Base-by-base conservation (phyloP, 257 asterid genomes). In the Scutellaria galericulata region DNA sequence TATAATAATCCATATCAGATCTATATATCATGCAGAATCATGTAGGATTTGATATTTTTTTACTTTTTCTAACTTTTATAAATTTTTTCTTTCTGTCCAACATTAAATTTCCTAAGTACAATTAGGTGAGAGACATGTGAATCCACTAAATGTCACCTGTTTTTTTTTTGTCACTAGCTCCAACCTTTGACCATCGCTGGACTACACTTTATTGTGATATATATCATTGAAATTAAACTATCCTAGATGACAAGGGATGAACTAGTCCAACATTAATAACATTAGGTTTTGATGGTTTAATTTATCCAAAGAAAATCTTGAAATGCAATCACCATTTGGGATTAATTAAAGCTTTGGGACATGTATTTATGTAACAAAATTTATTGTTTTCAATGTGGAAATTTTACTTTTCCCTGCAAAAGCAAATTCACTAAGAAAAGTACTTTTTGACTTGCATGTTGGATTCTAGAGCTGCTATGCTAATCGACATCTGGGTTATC, bases 101-200 rank as follows among this genome's bases (percentile, higher is more conserved):
- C 39, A 48, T 27, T 72, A 42, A 45, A 53, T 59, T 67, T 78
- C 14, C 37, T n/a, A 46, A 68, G 59, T 47, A 51, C 35, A 40
- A 62, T 61, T 52, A 58, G 66, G 40, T 50, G 62, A 42, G 51
- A 80, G 70, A 68, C 84, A 80, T 76, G 76, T 75, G 78, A 71
- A 60, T 59, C 42, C 66, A 51, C 55, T 57, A 51, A 74, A 40
- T 71, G 61, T 56, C 75, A 73, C 5, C 15, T 3, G 15, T 11
- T 14, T 47, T 1, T 12, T 18, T 48, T 35, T 31, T 39, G 58
- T 57, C 77, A 77, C 48, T 46, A 31, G 37, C 37, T 31, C 37
- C 3, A 8, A 58, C 56, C 47, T 68, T 79, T 79, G 79, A 79
- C 80, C 66, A 31, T 31, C 37, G 37, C 37, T 31, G 37, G 37